Base-by-base conservation (phyloP, 164 flowering plant genomes). In the Macadamia integrifolia region DNA sequence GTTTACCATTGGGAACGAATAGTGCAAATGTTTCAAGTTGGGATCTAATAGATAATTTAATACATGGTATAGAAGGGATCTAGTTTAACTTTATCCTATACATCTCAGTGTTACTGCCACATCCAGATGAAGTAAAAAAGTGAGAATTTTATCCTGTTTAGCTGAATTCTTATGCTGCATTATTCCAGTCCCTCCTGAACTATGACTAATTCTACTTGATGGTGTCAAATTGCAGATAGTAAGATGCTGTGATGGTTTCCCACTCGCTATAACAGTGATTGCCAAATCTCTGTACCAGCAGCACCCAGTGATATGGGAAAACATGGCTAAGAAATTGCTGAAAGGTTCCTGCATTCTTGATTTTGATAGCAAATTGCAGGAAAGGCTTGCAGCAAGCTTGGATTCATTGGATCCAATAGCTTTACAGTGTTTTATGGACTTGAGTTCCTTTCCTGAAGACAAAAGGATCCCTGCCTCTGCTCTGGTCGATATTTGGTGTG, bases 371-470 rank as follows among this genome's bases (percentile, higher is more conserved):
- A 74, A 60, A 5, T 46, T 85, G n/a, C 76, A 74, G 55, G 15
- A 32, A 12, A 64, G 76, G 57, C 82, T 84, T 4, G 62, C 74
- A 30, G 69, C 66, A 31, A 79, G 81, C 65, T 30, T 85, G 30
- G 74, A 83, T 40, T 72, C 46, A 56, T 65, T 78, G 65, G 76
- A 72, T 23, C 50, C 46, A 0, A 62, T 8, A 48, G 18, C 23
- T 11, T 49, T 32, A 42, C 72, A 82, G 53, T 79, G 82, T 61
- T 88, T 86, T 82, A 64, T 86, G 79, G 90, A 88, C 64, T 55
- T 88, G 71, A 88, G 90, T 42, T 67, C 80, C 13, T 88, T 88
- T 60, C 87, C 93, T 0, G 87, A 88, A 76, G 93, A 85, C 77
- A 81, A 74, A 63, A 83, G 71, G 62, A 85, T 86, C 32, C 90